Evolutionary conservation across 2,329 filamentous ascomycete species (phyloP).

Genomic region (Ophiognomonia clavigignenti-juglandacearum): DNA sequence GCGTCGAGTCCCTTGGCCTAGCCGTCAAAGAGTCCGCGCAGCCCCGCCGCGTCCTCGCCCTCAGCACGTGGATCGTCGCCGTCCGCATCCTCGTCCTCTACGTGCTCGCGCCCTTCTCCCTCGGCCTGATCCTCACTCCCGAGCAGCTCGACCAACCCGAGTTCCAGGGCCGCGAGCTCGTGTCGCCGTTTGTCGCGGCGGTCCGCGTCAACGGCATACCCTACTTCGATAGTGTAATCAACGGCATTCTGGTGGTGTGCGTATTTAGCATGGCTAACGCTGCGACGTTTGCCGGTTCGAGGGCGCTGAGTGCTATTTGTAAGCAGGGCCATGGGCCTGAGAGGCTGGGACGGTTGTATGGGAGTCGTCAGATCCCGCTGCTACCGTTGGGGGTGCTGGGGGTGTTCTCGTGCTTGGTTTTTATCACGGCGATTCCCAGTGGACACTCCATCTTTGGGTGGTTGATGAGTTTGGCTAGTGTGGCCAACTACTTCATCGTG

Average conservation of each 20-base stretch:
- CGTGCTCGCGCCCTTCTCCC: conserved; percentile 30
- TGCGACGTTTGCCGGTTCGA: conserved; percentile 36
- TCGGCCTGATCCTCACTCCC: conserved; percentile 29
- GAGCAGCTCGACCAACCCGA: conserved; percentile 22
- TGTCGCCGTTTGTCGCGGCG: conserved; percentile 29
- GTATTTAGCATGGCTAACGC: conserved; percentile 34
- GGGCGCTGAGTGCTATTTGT: conserved; percentile 31
- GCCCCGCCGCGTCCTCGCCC: conserved; percentile 31
- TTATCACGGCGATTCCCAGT: conserved; percentile 33
- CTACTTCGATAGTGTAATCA: conserved; percentile 8
- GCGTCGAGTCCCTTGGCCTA: conserved; percentile 40
- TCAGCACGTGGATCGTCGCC: conserved; percentile 35
- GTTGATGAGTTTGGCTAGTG: conserved; percentile 46
- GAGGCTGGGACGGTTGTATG: conserved; percentile 18
- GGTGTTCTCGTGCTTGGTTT: conserved; percentile 36
- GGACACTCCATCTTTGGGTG: conserved; percentile 38
- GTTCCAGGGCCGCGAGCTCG: conserved; percentile 22
- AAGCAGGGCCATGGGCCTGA: conserved; percentile 30
- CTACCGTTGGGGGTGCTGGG: conserved; percentile 23
- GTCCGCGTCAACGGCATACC: conserved; percentile 25
- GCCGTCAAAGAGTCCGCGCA: conserved; percentile 37
- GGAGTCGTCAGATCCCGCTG: conserved; percentile 24
- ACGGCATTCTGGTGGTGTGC: conserved; percentile 17
- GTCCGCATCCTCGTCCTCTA: conserved; percentile 35
- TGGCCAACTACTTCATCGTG: conserved; percentile 39